These are phyloP conservation scores for Nigrospora osmanthi DNA, from an alignment of 2,329 filamentous ascomycete species.

Conservation along the genomic window DNA sequence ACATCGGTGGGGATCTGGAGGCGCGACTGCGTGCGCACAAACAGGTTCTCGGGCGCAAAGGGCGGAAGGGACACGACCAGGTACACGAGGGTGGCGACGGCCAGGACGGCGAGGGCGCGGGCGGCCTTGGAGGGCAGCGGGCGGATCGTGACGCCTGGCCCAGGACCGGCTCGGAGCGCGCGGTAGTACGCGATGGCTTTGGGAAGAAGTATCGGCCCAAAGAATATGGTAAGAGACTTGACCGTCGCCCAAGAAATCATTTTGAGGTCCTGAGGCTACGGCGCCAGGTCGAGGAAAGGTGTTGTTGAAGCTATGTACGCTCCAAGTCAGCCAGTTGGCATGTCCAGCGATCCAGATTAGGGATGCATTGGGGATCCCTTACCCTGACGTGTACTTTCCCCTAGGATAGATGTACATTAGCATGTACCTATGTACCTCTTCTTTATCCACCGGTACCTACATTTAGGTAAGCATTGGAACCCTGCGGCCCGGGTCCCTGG, in stretches of 20 bases:
- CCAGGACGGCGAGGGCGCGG: constrained; percentile 54
- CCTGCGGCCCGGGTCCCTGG: too few relatives aligned
- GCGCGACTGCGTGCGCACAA: constrained; percentile 67
- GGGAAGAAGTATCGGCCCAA: constrained; percentile 66
- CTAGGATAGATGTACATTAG: too few relatives aligned
- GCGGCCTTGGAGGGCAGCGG: constrained; percentile 45
- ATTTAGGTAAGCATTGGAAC: too few relatives aligned
- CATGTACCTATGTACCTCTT: too few relatives aligned
- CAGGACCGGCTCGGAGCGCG: constrained; percentile 35
- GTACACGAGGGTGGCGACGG: constrained; percentile 41
- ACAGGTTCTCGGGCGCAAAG: constrained; percentile 75
- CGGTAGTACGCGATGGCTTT: constrained; percentile 59
- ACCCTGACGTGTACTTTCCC: too few relatives aligned
- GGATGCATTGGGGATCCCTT: too few relatives aligned
- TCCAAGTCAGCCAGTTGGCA: too few relatives aligned
- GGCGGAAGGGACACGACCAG: constrained; percentile 54
- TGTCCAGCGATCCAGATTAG: too few relatives aligned
- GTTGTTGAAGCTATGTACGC: too few relatives aligned
- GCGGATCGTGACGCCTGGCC: constrained; percentile 38
- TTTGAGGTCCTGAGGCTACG: too few relatives aligned
- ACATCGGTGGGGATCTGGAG: constrained; percentile 81
- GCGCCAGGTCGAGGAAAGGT: too few relatives aligned
- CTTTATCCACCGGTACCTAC: too few relatives aligned
- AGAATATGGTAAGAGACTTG: constrained; percentile 49
- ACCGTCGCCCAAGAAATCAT: constrained; percentile 16